Base-by-base conservation (phyloP, 2,329 filamentous ascomycete genomes). In the Thermothelomyces thermophilus region DNA sequence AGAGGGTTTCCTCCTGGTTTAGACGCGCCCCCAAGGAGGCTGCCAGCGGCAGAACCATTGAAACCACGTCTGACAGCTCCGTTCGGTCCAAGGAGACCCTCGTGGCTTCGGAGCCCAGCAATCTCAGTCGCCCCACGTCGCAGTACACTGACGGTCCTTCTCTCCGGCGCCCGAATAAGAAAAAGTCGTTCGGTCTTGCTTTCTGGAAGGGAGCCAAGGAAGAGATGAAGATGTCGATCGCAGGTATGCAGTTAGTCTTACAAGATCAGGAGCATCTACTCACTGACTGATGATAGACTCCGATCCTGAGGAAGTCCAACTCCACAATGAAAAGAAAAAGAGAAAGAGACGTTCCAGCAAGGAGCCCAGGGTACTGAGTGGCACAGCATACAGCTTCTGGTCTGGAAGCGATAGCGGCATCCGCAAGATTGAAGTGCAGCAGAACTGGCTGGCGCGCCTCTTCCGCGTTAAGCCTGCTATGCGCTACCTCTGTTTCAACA, bases 401-500 rank as follows among this genome's bases (percentile, higher is more conserved):
- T 62, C 64, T 17, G 67, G 67, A 24, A 67, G 66, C 28, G 64
- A 66, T 26, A 66, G 64, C 52, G 66, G 66, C 70, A 69, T 54
- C 64, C 75, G 76, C 50, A 76, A 75, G 67, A 86, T 79, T 61
- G 82, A 82, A 54, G 77, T 81, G 26, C 84, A 82, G 63, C 83
- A 89, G 62, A 95, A 86, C 59, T 96, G 91, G 90, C 79, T 97
- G 46, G 85, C 88, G 26, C 86, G 88, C 14, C 80, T 97, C 40
- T 88, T 97, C 71, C 82, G 89, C 48, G 84, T 96, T 63, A 95
- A 93, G 65, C 91, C 91, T 1, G 87, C 84, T 0, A 84, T 74
- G 14, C 80, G 81, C 56, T 77, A 87, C 24, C 68, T 96, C 14
- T 93, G 89, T 64, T 83, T 96, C 64, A 76, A 76, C 3, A 75